Evolutionary conservation across 2,329 filamentous ascomycete species (phyloP).

Genomic region (Cladosporium sp.): DNA sequence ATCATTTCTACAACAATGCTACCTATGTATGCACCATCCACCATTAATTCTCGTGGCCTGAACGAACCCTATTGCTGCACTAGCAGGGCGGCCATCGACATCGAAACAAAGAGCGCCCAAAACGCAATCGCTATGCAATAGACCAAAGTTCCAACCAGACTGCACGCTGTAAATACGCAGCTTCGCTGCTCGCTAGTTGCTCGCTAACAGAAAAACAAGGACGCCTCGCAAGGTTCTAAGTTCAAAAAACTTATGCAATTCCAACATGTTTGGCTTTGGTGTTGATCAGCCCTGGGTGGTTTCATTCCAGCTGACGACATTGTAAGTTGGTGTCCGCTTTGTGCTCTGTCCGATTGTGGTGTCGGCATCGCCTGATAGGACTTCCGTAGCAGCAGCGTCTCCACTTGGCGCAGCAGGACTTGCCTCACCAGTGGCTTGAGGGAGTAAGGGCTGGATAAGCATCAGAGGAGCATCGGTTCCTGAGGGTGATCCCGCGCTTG

Average conservation of each 20-base stretch:
- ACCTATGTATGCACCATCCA: background rate
- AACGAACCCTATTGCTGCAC: constrained; percentile 11
- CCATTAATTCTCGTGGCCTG: background rate
- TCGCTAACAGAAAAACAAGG: background rate
- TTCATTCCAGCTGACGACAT: constrained; percentile 17
- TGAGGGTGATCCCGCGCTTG: background rate
- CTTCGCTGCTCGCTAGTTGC: background rate
- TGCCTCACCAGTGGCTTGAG: background rate
- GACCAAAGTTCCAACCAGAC: background rate
- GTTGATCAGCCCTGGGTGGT: background rate
- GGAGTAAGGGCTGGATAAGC: background rate
- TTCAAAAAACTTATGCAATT: no score
- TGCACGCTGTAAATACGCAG: background rate
- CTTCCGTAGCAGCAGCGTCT: background rate
- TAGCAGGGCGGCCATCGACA: constrained; percentile 13
- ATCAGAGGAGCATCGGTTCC: constrained; percentile 1
- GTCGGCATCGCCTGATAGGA: background rate
- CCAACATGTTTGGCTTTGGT: no score
- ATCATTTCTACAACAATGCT: background rate
- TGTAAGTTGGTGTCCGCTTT: background rate
- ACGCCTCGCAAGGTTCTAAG: background rate
- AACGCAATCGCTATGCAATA: constrained; percentile 7
- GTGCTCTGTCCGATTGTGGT: background rate
- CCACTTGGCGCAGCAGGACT: background rate
- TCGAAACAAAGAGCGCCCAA: background rate